Evolutionary conservation across 225 moss, liverwort and hornwort genomes (phyloP).

Genomic region (Marchantia polymorpha): DNA sequence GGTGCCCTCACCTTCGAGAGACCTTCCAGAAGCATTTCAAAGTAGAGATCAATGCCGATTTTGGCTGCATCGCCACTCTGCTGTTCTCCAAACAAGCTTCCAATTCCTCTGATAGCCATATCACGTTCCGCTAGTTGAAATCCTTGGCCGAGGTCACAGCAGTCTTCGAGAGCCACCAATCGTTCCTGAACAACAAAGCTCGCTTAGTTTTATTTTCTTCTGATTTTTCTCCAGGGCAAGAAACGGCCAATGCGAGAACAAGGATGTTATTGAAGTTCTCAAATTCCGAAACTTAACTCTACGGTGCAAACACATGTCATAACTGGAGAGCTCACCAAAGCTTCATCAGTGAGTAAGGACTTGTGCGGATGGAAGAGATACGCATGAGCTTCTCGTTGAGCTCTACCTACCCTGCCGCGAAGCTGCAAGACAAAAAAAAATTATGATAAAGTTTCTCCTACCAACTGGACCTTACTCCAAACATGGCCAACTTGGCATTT

Average conservation of each 20-base stretch:
- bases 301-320: background rate
- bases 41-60: conserved; percentile 84
- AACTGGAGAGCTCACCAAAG: conserved; percentile 39
- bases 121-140: conserved; percentile 95
- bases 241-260: background rate
- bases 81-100: conserved; percentile 88
- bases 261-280: background rate
- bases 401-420: conserved; percentile 84
- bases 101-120: conserved; percentile 94
- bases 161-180: conserved; percentile 79
- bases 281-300: background rate
- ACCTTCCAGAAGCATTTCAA: conserved; percentile 91
- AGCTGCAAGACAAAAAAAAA: conserved; percentile 41
- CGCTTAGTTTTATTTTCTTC: background rate
- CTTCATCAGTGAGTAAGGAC: conserved; percentile 81
- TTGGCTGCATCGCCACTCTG: conserved; percentile 95
- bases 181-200: conserved; percentile 46
- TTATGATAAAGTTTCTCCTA: background rate
- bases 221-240: background rate
- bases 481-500: background rate
- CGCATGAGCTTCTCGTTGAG: conserved; percentile 83
- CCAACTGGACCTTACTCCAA: conserved; percentile 29
- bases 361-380: conserved; percentile 85
- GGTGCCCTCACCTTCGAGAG: conserved; percentile 60
- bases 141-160: conserved; percentile 86